Evolutionary conservation across 768 basidiomycete genomes (phyloP).

Genomic region (Glaciozyma antarctica): DNA sequence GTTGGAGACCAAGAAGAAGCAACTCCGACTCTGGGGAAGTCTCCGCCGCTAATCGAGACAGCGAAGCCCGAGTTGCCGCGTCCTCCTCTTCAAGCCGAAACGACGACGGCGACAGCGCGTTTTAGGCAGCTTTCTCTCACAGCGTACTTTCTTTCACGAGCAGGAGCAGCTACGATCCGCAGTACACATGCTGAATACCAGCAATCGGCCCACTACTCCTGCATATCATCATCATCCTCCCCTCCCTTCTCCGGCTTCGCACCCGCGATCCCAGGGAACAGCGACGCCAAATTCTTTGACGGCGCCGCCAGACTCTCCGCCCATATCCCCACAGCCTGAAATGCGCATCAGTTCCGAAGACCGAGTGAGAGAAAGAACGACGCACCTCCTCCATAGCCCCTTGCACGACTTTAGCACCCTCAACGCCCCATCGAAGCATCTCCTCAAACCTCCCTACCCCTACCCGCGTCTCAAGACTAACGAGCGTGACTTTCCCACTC

Average conservation of each 20-base stretch:
- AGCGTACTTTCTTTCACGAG: no score
- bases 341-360: not conserved
- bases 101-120: no score
- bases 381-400: constrained; percentile 55
- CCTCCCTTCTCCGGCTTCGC: not conserved
- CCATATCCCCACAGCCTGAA: constrained; percentile 12
- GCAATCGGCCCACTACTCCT: not conserved
- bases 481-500: constrained; percentile 62
- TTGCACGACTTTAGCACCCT: constrained; percentile 68
- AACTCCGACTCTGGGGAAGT: no score
- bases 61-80: no score
- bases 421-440: constrained; percentile 65
- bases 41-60: no score
- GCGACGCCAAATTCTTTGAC: constrained; percentile 2
- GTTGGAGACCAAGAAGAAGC: no score
- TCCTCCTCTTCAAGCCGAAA: no score
- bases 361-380: not conserved
- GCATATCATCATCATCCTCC: constrained; percentile 18
- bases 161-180: no score
- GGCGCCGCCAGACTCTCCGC: constrained; percentile 12
- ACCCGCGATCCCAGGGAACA: constrained; percentile 9
- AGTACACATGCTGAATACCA: not conserved
- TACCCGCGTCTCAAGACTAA: constrained; percentile 87
- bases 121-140: no score
- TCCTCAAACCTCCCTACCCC: constrained; percentile 88